These are phyloP conservation scores for Coniophora puteana DNA, from an alignment of 1,284 basidiomycete species.

Conservation along the genomic window DNA sequence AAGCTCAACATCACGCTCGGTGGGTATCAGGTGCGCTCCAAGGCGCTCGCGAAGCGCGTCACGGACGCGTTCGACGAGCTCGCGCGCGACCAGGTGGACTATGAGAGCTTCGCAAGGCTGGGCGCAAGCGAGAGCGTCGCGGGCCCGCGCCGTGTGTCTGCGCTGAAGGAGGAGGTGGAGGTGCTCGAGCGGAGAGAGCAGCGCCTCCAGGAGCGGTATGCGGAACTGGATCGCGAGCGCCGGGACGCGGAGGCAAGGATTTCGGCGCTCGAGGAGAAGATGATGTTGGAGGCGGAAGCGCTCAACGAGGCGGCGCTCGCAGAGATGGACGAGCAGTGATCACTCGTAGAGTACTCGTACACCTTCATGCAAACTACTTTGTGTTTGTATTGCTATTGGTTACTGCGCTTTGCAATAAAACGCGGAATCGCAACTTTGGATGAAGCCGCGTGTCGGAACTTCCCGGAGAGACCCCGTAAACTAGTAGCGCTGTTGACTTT, in stretches of 20 bases:
- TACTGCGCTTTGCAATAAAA: too few species aligned
- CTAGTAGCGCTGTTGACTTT: too few species aligned
- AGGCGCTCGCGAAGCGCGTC: conserved; percentile 66
- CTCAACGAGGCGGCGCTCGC: conserved; percentile 73
- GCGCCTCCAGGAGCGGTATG: conserved; percentile 76
- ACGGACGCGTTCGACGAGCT: conserved; percentile 69
- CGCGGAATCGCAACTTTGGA: too few species aligned
- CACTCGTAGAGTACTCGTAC: too few species aligned
- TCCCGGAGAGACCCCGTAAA: too few species aligned
- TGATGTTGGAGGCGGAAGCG: conserved; percentile 80
- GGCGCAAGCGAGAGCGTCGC: conserved; percentile 68
- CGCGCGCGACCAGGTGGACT: conserved; percentile 62
- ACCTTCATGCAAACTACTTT: too few species aligned
- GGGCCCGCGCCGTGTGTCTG: conserved; percentile 71
- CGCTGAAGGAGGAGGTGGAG: conserved; percentile 83
- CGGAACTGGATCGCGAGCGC: conserved; percentile 76
- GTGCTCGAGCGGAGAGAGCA: conserved; percentile 72
- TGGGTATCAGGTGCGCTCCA: conserved; percentile 84
- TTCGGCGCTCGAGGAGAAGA: conserved; percentile 62
- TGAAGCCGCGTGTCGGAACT: too few species aligned
- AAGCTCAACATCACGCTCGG: conserved; percentile 86
- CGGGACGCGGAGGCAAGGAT: conserved; percentile 62
- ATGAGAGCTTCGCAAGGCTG: conserved; percentile 76
- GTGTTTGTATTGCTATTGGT: too few species aligned
- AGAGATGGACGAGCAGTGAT: too few species aligned